Percentiles rank a stretch among this genome's conserved stretches.
phyloP scores from a whole-genome alignment of 495 filamentous ascomycete genomes.

The Cercophora newfieldiana region DNA sequence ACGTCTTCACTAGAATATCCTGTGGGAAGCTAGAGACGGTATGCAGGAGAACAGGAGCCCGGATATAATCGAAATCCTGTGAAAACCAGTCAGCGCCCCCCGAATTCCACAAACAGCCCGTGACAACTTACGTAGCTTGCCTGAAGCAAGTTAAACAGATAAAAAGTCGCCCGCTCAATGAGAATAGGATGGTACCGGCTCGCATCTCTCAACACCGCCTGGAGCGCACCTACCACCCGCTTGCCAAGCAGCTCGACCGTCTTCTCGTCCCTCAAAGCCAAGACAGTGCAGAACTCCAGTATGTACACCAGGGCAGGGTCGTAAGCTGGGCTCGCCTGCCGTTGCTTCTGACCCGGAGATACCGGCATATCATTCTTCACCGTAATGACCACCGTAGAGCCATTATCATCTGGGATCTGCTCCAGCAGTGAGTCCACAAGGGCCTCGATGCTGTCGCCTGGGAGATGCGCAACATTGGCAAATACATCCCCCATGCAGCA shows the following conservation, averaged over 20 bases:
- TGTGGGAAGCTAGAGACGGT: constrained; percentile 84
- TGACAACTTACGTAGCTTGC: constrained; percentile 75
- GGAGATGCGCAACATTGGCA: constrained; percentile 78
- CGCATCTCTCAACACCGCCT: constrained; percentile 77
- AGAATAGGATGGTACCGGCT: constrained; percentile 74
- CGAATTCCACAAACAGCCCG: not conserved
- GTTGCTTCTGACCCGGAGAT: constrained; percentile 51
- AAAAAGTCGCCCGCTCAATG: constrained; percentile 80
- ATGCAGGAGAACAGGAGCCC: constrained; percentile 90
- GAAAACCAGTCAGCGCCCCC: constrained; percentile 23
- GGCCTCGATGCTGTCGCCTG: constrained; percentile 61
- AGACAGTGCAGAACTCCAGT: constrained; percentile 82
- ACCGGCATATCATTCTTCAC: constrained; percentile 73
- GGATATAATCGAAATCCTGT: constrained; percentile 84
- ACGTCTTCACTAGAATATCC: constrained; percentile 71
- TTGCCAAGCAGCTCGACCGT: constrained; percentile 74
- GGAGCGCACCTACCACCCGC: constrained; percentile 73
- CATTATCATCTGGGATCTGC: constrained; percentile 83
- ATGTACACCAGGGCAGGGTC: constrained; percentile 86
- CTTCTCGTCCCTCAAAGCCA: constrained; percentile 73
- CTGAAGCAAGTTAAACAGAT: constrained; percentile 79
- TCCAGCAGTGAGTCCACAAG: constrained; percentile 73
- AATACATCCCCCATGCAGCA: constrained; percentile 85
- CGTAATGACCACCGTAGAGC: constrained; percentile 72
- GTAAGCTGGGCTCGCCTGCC: constrained; percentile 62